Conservation (phyloP, 2,329 filamentous ascomycete genomes). For the Basipetospora chlamydospora region DNA sequence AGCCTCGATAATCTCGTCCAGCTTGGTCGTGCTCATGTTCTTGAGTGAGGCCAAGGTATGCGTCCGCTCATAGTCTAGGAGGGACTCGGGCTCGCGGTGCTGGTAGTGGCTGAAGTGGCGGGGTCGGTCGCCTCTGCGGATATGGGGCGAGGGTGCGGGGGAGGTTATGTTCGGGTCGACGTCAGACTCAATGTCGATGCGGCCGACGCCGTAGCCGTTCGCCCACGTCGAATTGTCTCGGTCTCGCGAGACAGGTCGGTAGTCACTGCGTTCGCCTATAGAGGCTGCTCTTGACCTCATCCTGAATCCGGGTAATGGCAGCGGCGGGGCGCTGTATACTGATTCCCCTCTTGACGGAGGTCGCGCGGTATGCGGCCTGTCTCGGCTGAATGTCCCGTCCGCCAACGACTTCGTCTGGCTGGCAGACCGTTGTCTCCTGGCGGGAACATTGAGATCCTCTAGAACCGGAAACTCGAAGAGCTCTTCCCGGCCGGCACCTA, state of each 20-base stretch:
- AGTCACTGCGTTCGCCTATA: no score
- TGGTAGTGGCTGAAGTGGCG: no score
- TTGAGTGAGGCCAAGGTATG: constrained; percentile 13
- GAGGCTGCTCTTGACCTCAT: no score
- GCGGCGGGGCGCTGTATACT: neutral
- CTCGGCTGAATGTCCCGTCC: neutral
- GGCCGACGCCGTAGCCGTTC: neutral
- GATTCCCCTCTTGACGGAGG: neutral
- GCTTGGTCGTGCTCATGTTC: constrained; percentile 9
- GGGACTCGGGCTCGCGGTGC: constrained; percentile 7
- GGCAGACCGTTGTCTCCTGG: constrained; percentile 1
- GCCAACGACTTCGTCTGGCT: neutral
- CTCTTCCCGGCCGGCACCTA: no score
- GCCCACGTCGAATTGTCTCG: neutral
- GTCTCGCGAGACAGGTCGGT: no score
- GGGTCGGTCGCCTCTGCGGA: constrained; percentile 7
- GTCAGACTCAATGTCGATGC: constrained; percentile 5
- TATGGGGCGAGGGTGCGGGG: constrained; percentile 8
- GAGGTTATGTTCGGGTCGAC: neutral
- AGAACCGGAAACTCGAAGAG: no score
- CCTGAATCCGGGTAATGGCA: neutral
- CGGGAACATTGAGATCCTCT: neutral
- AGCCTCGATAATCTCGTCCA: constrained; percentile 17
- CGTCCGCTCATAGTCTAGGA: constrained; percentile 10
- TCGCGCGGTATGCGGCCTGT: neutral